Conservation (phyloP, 768 basidiomycete genomes). For the Steccherinum ochraceum region DNA sequence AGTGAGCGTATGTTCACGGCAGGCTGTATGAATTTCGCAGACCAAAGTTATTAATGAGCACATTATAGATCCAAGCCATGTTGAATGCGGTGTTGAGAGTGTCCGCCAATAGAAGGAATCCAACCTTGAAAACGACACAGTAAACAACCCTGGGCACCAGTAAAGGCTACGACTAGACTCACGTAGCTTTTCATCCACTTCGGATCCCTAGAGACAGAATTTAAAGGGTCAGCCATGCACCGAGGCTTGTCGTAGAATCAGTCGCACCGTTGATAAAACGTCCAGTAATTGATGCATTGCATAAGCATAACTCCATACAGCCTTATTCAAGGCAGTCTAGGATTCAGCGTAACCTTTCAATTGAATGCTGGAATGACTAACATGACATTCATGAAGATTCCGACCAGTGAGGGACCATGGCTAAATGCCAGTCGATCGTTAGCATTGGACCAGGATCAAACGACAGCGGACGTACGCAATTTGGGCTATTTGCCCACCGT, state of each 20-base stretch:
- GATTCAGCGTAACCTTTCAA: not conserved
- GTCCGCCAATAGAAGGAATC: constrained; percentile 9
- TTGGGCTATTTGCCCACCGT: not conserved
- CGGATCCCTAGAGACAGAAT: constrained; percentile 10
- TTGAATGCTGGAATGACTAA: not conserved
- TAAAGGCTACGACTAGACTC: not conserved
- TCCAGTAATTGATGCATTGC: constrained; percentile 9
- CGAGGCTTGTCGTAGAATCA: not conserved
- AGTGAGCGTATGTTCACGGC: no score
- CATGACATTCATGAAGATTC: constrained; percentile 6
- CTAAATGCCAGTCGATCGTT: not conserved
- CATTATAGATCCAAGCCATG: constrained; percentile 12
- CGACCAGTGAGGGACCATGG: constrained; percentile 6
- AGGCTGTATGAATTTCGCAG: no score
- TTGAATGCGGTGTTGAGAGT: constrained; percentile 11
- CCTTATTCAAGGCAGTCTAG: not conserved
- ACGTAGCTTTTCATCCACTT: constrained; percentile 11
- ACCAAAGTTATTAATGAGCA: constrained; percentile 13
- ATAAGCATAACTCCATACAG: constrained; percentile 12
- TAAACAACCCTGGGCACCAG: not conserved
- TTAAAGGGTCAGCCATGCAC: not conserved
- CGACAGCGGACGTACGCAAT: not conserved
- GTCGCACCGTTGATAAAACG: constrained; percentile 6
- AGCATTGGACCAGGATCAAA: not conserved
- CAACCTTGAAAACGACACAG: constrained; percentile 6